A percentile compares a stretch with the other conserved stretches of the same genome.
These are phyloP conservation scores for Hypericum androsaemum DNA, from an alignment of 345 rosid genomes.

Conservation along the genomic window DNA sequence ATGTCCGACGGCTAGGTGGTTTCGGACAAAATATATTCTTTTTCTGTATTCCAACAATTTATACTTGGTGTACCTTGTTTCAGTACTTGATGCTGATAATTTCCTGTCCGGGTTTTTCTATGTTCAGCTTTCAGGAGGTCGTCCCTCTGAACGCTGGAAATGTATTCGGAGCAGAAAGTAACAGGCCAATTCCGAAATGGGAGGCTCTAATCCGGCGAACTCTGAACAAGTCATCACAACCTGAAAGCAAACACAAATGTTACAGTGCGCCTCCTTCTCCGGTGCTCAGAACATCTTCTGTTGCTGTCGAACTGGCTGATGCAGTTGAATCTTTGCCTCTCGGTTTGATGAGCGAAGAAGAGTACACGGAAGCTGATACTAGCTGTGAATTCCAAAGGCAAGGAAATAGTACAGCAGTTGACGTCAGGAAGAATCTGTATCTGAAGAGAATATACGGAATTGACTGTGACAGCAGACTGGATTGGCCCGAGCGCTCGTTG, in stretches of 20 bases:
- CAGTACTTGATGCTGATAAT: background rate
- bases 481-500: constrained; percentile 84
- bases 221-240: constrained; percentile 52
- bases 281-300: constrained; percentile 58
- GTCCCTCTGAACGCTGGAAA: constrained; percentile 96
- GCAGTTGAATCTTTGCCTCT: constrained; percentile 35
- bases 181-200: constrained; percentile 81
- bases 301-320: constrained; percentile 53
- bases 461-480: constrained; percentile 30
- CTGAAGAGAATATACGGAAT: constrained; percentile 39
- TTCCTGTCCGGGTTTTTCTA: background rate
- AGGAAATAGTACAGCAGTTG: constrained; percentile 18
- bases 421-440: constrained; percentile 25
- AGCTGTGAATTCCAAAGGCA: constrained; percentile 17
- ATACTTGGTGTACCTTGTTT: no score
- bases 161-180: constrained; percentile 88
- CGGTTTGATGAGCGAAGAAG: constrained; percentile 33
- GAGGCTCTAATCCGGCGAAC: constrained; percentile 81
- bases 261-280: constrained; percentile 92
- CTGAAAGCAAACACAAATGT: constrained; percentile 52
- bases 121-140: constrained; percentile 78
- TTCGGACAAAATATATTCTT: no score
- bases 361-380: constrained; percentile 18
- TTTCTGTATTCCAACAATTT: no score
- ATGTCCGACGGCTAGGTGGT: no score